Evolutionary conservation across 176 grass and related monocot species (phyloP).

Genomic region (Zea mays): DNA sequence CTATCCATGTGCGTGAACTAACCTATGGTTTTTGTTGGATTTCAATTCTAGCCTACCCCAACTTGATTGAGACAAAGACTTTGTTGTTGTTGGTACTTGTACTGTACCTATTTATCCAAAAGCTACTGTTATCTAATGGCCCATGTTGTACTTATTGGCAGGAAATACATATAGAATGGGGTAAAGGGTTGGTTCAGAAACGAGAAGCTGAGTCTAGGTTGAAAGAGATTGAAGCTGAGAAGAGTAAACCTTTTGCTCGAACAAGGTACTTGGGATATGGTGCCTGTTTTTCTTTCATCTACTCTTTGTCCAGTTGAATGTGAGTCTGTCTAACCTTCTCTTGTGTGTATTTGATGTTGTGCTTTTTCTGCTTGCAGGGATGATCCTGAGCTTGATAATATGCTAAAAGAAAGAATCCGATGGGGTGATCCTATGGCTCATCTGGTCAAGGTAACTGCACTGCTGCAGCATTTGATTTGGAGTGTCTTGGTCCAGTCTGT

Average conservation of each 20-base stretch:
- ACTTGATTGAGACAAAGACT: too few relatives aligned
- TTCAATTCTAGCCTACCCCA: too few relatives aligned
- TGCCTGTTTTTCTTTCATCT: background rate
- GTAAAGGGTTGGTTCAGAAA: conserved; percentile 93
- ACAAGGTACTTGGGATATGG: conserved; percentile 56
- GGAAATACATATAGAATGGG: conserved; percentile 86
- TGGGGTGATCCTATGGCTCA: conserved; percentile 99
- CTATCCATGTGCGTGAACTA: too few relatives aligned
- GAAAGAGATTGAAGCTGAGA: conserved; percentile 71
- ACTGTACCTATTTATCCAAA: conserved; percentile 18
- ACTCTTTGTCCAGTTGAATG: background rate
- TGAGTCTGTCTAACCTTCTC: background rate
- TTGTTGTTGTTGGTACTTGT: background rate
- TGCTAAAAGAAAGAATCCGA: conserved; percentile 78
- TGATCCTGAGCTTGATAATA: conserved; percentile 85
- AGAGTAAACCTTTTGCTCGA: conserved; percentile 82
- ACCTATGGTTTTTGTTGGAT: too few relatives aligned
- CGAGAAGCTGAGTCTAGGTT: conserved; percentile 71
- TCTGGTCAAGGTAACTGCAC: conserved; percentile 68
- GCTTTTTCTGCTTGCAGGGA: conserved; percentile 52
- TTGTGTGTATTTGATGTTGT: conserved; percentile 3
- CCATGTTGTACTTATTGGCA: conserved; percentile 33
- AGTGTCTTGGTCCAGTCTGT: conserved; percentile 19
- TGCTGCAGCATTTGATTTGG: conserved; percentile 29
- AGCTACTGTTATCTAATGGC: conserved; percentile 24